A percentile compares a stretch with the other conserved stretches of the same genome.
phyloP scores from a whole-genome alignment of 805 yeast genomes.

The Wickerhamiella alocasiicola region DNA sequence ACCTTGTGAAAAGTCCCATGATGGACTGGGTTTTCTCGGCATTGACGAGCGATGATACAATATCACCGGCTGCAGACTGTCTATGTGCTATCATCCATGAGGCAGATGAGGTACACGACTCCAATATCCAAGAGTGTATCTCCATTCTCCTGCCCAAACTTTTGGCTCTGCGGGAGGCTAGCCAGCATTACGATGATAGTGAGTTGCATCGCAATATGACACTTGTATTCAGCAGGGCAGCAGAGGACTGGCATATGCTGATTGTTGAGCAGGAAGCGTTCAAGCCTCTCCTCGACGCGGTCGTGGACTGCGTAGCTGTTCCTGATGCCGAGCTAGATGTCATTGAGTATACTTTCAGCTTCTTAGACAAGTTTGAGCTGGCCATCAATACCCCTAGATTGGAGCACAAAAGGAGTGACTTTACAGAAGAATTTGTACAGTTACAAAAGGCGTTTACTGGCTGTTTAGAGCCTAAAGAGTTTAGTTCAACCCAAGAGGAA shows the following conservation, averaged over 20 bases:
- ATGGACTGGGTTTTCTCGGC: slow-evolving; percentile 58
- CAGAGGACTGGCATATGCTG: slow-evolving; percentile 87
- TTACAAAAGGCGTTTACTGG: slow-evolving; percentile 47
- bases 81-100: slow-evolving; percentile 69
- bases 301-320: slow-evolving; percentile 57
- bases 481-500: slow-evolving; percentile 57
- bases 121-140: slow-evolving; percentile 36
- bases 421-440: slow-evolving; percentile 43
- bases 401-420: slow-evolving; percentile 20
- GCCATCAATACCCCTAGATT: slow-evolving; percentile 4
- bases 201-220: slow-evolving; percentile 21
- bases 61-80: slow-evolving; percentile 80
- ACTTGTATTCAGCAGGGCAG: slow-evolving; percentile 76
- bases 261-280: slow-evolving; percentile 56
- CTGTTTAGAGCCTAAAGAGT: slow-evolving; percentile 58
- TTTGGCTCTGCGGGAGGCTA: slow-evolving; percentile 28
- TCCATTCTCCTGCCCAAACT: slow-evolving; percentile 58
- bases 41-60: slow-evolving; percentile 44
- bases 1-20: slow-evolving; percentile 52
- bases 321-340: slow-evolving; percentile 71
- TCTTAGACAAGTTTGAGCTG: slow-evolving; percentile 50
- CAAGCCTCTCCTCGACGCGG: slow-evolving; percentile 57
- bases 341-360: slow-evolving; percentile 79
- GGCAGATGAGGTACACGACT: slow-evolving; percentile 52
- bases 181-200: slow-evolving; percentile 14